phyloP scores from a whole-genome alignment of 371 early-diverging fungal species.

The Entomophthora muscae region DNA sequence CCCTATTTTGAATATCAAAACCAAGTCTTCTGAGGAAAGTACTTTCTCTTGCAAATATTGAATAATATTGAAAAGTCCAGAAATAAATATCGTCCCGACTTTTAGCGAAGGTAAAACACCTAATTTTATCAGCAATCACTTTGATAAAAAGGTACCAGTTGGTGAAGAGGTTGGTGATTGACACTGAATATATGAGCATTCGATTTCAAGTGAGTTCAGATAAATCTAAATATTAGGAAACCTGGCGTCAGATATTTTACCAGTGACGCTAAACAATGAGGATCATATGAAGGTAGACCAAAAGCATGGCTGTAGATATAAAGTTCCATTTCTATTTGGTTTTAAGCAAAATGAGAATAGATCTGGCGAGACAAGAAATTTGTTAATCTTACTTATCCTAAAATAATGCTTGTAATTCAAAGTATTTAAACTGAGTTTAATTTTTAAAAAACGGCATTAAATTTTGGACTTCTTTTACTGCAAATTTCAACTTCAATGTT shows the following conservation, averaged over 20 bases:
- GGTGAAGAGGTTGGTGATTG: neutral
- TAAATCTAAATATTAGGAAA: neutral
- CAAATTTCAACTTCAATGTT: too few relatives aligned
- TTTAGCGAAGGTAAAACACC: neutral
- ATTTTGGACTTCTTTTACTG: too few relatives aligned
- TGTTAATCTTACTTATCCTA: too few relatives aligned
- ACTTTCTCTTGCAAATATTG: neutral
- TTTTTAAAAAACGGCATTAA: too few relatives aligned
- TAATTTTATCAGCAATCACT: neutral
- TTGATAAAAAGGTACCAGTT: neutral
- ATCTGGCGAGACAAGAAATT: too few relatives aligned
- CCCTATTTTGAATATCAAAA: neutral
- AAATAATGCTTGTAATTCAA: too few relatives aligned
- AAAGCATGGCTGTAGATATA: neutral
- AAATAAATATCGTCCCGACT: neutral
- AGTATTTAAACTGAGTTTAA: too few relatives aligned
- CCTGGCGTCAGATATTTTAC: neutral
- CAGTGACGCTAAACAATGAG: conserved; percentile 1
- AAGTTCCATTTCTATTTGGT: neutral
- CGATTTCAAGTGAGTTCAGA: neutral
- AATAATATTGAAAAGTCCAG: neutral
- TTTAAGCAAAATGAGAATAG: too few relatives aligned
- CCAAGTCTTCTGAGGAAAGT: neutral
- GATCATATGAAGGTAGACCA: neutral
- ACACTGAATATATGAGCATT: neutral